These are phyloP conservation scores for Elsinoe necatrix DNA, from an alignment of 2,329 filamentous ascomycete species.

Conservation along the genomic window DNA sequence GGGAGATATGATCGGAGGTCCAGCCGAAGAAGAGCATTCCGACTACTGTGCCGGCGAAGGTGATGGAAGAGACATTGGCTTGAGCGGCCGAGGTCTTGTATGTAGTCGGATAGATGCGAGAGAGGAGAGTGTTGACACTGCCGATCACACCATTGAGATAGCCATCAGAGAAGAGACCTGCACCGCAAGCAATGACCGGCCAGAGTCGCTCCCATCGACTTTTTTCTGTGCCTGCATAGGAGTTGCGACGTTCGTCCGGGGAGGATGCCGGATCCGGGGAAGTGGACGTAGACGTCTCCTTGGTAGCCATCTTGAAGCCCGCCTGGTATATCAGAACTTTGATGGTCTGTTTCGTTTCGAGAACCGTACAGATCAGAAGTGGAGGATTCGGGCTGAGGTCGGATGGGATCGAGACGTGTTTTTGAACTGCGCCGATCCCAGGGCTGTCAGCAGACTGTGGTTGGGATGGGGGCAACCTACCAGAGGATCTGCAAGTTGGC, in stretches of 20 bases:
- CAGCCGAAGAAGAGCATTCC: slow-evolving; percentile 72
- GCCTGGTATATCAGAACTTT: too few relatives aligned
- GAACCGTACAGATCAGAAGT: not conserved
- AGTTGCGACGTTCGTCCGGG: not conserved
- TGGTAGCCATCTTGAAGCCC: not conserved
- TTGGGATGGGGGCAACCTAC: not conserved
- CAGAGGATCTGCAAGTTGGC: slow-evolving; percentile 6
- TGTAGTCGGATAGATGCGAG: slow-evolving; percentile 56
- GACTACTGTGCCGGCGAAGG: slow-evolving; percentile 75
- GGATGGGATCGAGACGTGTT: not conserved
- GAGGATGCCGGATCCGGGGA: not conserved
- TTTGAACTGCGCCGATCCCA: not conserved
- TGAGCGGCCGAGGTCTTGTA: slow-evolving; percentile 62
- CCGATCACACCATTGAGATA: slow-evolving; percentile 91
- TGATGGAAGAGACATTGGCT: slow-evolving; percentile 69
- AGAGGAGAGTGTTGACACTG: slow-evolving; percentile 71
- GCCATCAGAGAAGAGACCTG: slow-evolving; percentile 83
- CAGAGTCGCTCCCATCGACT: slow-evolving; percentile 45
- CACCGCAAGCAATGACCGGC: slow-evolving; percentile 80
- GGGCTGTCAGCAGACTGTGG: not conserved
- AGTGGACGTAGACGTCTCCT: not conserved
- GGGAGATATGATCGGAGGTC: slow-evolving; percentile 73
- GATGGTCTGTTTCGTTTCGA: not conserved
- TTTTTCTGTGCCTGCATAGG: slow-evolving; percentile 19
- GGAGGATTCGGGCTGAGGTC: not conserved